Conservation (phyloP, 108 stramenopile genomes). For the Cyclotella sp. region DNA sequence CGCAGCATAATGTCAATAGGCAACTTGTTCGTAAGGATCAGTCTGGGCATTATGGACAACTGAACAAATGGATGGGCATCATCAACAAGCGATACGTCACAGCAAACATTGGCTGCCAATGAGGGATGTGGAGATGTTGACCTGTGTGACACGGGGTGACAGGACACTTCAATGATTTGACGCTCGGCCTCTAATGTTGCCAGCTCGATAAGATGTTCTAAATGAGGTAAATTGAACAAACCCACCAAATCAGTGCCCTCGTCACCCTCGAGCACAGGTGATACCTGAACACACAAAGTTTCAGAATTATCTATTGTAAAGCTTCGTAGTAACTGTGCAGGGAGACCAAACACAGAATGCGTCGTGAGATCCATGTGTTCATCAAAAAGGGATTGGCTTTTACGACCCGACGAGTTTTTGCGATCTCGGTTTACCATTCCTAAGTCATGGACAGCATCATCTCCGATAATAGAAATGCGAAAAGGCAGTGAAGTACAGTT, state of each 20-base stretch:
- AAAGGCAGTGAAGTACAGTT: constrained; percentile 74
- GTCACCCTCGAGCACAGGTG: constrained; percentile 30
- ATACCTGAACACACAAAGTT: constrained; percentile 44
- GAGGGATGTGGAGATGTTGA: constrained; percentile 12
- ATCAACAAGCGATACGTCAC: constrained; percentile 55
- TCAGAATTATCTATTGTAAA: constrained; percentile 41
- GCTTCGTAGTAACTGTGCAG: constrained; percentile 41
- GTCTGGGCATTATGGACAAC: constrained; percentile 71
- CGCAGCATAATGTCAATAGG: constrained; percentile 66
- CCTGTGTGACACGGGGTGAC: constrained; percentile 32
- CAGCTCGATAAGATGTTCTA: constrained; percentile 39
- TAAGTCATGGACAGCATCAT: constrained; percentile 48
- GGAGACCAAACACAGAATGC: constrained; percentile 52
- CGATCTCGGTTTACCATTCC: constrained; percentile 42
- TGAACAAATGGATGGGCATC: constrained; percentile 60
- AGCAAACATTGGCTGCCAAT: constrained; percentile 53
- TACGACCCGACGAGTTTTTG: constrained; percentile 1
- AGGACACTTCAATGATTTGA: constrained; percentile 44
- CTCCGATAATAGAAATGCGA: constrained; percentile 44
- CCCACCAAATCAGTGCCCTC: constrained; percentile 28
- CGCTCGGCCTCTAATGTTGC: constrained; percentile 28
- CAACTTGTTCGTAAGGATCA: constrained; percentile 68
- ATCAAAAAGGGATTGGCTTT: constrained; percentile 28
- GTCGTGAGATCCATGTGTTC: constrained; percentile 45
- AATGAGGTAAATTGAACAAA: constrained; percentile 43